These are phyloP conservation scores for Mycena citricolor DNA, from an alignment of 1,284 basidiomycete species.

Conservation along the genomic window DNA sequence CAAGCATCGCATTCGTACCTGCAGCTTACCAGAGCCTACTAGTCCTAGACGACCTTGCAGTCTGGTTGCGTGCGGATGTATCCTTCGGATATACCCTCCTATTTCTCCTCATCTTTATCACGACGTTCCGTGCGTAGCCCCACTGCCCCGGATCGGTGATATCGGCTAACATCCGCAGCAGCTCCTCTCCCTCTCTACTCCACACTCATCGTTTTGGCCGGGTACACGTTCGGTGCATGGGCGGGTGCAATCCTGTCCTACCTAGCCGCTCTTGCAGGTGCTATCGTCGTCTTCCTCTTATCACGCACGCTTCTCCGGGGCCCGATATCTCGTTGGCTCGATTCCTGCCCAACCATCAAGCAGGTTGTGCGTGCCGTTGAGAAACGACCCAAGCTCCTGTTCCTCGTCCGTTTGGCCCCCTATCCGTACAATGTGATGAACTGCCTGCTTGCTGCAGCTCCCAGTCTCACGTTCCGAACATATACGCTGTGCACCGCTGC, in stretches of 20 bases:
- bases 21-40: slow-evolving; percentile 11
- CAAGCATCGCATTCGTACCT: slow-evolving; percentile 8
- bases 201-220: slow-evolving; percentile 83
- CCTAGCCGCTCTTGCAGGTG: slow-evolving; percentile 78
- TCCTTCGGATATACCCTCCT: slow-evolving; percentile 70
- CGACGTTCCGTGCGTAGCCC: slow-evolving; percentile 72
- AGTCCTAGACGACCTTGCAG: slow-evolving; percentile 73
- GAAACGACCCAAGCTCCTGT: slow-evolving; percentile 78
- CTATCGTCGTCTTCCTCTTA: slow-evolving; percentile 74
- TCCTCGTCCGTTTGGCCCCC: slow-evolving; percentile 83
- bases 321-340: slow-evolving; percentile 70
- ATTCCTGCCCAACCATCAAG: slow-evolving; percentile 61
- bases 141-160: too few relatives aligned
- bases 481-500: slow-evolving; percentile 81
- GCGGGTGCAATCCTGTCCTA: slow-evolving; percentile 82
- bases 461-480: slow-evolving; percentile 77
- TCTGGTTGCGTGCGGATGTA: slow-evolving; percentile 67
- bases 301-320: slow-evolving; percentile 73
- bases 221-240: slow-evolving; percentile 84
- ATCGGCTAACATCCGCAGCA: slow-evolving; percentile 28
- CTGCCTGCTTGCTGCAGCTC: slow-evolving; percentile 81
- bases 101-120: slow-evolving; percentile 77
- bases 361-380: slow-evolving; percentile 86
- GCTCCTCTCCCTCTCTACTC: slow-evolving; percentile 86
- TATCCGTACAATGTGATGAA: slow-evolving; percentile 91